Percentiles rank a stretch among this genome's conserved stretches.
Evolutionary conservation across 371 early-diverging fungal species (phyloP).

Genomic region (Chytridium lagenaria): DNA sequence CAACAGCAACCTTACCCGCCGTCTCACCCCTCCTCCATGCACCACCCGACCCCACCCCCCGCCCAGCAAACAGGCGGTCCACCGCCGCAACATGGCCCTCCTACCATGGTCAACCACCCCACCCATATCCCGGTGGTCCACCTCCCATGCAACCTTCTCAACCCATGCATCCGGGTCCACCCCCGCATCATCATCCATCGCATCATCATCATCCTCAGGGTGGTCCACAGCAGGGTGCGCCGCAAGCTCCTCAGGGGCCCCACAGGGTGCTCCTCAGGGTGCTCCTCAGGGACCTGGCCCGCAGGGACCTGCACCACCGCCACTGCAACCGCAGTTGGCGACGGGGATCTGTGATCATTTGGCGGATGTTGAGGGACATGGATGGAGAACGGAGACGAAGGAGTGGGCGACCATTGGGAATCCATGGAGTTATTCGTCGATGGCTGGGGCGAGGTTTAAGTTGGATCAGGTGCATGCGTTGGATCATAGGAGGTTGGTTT

Average conservation of each 20-base stretch:
- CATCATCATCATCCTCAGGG: conserved; percentile 23
- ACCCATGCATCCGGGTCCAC: conserved; percentile 23
- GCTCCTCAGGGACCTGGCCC: background rate
- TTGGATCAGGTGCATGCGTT: conserved; percentile 86
- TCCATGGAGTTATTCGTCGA: conserved; percentile 33
- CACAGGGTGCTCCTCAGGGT: background rate
- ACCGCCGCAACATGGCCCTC: background rate
- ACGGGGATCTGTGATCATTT: conserved; percentile 74
- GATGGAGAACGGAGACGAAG: conserved; percentile 83
- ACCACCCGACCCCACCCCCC: conserved; percentile 8
- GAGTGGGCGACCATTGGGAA: conserved; percentile 82
- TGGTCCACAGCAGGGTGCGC: conserved; percentile 26
- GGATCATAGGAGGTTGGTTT: conserved; percentile 70
- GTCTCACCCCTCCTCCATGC: background rate
- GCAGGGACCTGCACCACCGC: conserved; percentile 21
- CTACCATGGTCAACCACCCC: conserved; percentile 19
- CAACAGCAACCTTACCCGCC: conserved; percentile 29
- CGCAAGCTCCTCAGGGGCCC: background rate
- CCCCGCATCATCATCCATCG: conserved; percentile 17
- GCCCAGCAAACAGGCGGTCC: background rate
- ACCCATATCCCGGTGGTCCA: background rate
- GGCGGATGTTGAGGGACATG: conserved; percentile 82
- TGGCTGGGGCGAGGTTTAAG: conserved; percentile 59
- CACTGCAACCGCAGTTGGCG: conserved; percentile 12
- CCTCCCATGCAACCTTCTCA: conserved; percentile 1